phyloP scores from a whole-genome alignment of 2,329 filamentous ascomycete species.

The Diaporthe sp. region DNA sequence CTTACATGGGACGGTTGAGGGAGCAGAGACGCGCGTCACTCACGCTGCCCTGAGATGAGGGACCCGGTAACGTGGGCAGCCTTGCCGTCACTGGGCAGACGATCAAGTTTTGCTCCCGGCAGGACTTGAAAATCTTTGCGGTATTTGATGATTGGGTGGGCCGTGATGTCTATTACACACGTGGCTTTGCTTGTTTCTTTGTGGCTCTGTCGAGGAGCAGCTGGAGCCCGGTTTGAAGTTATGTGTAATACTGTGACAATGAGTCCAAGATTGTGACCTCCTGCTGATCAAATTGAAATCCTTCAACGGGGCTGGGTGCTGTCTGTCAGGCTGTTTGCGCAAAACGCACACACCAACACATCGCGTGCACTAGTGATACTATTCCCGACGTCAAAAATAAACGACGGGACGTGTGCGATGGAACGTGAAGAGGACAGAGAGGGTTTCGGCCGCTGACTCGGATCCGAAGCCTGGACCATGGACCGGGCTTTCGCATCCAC shows the following conservation, averaged over 20 bases:
- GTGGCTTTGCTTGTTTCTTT: slow-evolving; percentile 13
- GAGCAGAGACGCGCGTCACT: slow-evolving; percentile 31
- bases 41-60: slow-evolving; percentile 24
- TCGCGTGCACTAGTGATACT: background rate
- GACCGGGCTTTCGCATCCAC: background rate
- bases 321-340: background rate
- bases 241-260: slow-evolving; percentile 1
- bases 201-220: slow-evolving; percentile 8
- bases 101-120: background rate
- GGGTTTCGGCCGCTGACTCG: background rate
- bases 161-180: slow-evolving; percentile 8
- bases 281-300: background rate
- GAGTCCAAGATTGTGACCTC: slow-evolving; percentile 4
- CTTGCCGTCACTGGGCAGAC: slow-evolving; percentile 12
- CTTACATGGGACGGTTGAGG: slow-evolving; percentile 28
- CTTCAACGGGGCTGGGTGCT: background rate
- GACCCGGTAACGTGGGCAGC: slow-evolving; percentile 21
- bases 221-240: background rate
- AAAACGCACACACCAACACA: background rate
- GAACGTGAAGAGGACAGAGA: background rate
- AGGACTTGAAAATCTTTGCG: slow-evolving; percentile 3
- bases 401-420: background rate
- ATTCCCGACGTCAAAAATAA: background rate
- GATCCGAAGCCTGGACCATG: slow-evolving; percentile 21
- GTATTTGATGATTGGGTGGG: slow-evolving; percentile 12